phyloP scores from a whole-genome alignment of 805 yeast species.

The Hanseniaspora clermontiae region DNA sequence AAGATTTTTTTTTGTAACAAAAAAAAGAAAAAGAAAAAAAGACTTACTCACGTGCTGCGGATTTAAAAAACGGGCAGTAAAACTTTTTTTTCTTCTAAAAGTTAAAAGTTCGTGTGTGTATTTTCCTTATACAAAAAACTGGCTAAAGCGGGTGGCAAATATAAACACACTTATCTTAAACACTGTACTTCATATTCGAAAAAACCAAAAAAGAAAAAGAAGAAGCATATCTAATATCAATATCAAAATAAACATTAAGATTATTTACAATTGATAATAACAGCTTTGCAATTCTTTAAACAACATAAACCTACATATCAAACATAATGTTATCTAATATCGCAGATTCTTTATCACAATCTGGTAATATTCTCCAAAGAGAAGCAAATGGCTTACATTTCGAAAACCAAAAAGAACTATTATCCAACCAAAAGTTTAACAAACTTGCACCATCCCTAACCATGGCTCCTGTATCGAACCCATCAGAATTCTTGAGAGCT shows the following conservation, averaged over 20 bases:
- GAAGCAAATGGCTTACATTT: slow-evolving; percentile 9
- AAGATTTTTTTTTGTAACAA: not conserved
- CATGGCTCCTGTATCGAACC: slow-evolving; percentile 75
- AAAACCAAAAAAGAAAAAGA: not conserved
- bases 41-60: not conserved
- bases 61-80: no score
- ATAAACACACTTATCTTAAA: not conserved
- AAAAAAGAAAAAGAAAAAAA: no score
- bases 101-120: not conserved
- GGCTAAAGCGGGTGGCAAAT: not conserved
- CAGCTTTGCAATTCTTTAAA: no score
- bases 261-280: no score
- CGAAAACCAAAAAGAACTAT: slow-evolving; percentile 24
- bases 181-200: no score
- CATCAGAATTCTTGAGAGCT: slow-evolving; percentile 88
- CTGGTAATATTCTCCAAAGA: not conserved
- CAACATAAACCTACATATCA: not conserved
- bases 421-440: slow-evolving; percentile 24
- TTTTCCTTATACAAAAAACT: not conserved
- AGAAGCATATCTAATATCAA: not conserved
- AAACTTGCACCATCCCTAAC: slow-evolving; percentile 46
- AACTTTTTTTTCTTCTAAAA: not conserved
- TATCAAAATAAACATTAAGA: no score
- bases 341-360: slow-evolving; percentile 24
- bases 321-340: slow-evolving; percentile 19